These are phyloP conservation scores for Metschnikowia kofuensis DNA, from an alignment of 805 yeast species.

Conservation along the genomic window DNA sequence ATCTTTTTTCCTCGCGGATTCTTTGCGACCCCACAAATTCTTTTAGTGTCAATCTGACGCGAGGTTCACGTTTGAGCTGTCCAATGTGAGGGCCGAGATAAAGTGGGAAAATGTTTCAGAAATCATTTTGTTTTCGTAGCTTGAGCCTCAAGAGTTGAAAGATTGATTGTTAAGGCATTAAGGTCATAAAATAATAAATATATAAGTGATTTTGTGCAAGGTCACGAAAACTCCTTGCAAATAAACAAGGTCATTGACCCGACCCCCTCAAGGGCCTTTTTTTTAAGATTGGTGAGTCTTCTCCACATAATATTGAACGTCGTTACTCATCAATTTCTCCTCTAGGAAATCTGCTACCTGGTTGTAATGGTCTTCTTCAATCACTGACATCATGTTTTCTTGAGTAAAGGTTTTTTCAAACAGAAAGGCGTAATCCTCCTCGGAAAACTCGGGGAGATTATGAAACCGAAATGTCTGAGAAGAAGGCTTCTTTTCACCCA, in stretches of 20 bases:
- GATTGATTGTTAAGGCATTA: not conserved
- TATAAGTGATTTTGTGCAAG: too few species aligned
- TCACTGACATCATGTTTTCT: conserved; percentile 21
- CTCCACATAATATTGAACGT: conserved; percentile 33
- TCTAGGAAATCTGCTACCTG: conserved; percentile 40
- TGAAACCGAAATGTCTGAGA: conserved; percentile 23
- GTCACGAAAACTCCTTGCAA: too few species aligned
- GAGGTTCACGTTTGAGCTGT: too few species aligned
- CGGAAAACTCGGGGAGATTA: conserved; percentile 32
- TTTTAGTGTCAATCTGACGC: too few species aligned
- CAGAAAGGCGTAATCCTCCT: conserved; percentile 18
- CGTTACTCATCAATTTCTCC: conserved; percentile 38
- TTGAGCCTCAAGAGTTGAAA: too few species aligned
- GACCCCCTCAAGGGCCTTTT: too few species aligned
- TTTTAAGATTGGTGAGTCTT: not conserved
- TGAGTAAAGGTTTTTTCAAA: conserved; percentile 16
- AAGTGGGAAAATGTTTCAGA: not conserved
- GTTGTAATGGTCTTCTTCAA: conserved; percentile 38
- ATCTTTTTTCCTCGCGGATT: too few species aligned
- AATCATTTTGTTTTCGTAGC: not conserved
- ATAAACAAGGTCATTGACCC: too few species aligned
- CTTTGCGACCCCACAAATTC: too few species aligned
- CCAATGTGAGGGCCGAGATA: too few species aligned
- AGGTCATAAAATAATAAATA: conserved; percentile 6
- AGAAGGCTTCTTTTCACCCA: conserved; percentile 12